phyloP scores from a whole-genome alignment of 345 rosid genomes.

The Eucalyptus pumila region DNA sequence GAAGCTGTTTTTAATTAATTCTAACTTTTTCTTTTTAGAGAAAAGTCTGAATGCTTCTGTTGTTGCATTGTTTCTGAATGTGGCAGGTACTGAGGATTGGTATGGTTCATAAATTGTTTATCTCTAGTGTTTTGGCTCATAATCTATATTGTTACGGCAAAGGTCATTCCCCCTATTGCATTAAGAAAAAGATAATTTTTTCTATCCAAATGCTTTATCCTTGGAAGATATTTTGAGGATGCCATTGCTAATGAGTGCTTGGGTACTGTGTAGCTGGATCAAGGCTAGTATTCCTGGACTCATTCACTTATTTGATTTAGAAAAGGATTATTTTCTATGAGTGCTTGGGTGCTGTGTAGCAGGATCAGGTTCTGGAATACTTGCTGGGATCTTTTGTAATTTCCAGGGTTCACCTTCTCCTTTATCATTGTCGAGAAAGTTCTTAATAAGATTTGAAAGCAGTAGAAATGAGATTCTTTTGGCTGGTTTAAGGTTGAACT shows the following conservation, averaged over 20 bases:
- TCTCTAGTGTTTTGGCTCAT: neutral
- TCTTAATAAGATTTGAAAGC: neutral
- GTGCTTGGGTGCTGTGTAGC: neutral
- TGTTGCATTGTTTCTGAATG: neutral
- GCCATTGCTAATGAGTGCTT: neutral
- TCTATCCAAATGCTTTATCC: neutral
- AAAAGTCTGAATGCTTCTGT: neutral
- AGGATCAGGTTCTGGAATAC: neutral
- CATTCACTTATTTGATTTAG: neutral
- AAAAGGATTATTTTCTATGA: neutral
- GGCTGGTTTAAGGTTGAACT: neutral
- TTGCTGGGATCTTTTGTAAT: neutral
- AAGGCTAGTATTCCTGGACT: neutral
- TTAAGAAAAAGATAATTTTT: neutral
- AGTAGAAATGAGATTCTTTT: neutral
- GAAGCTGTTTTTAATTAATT: neutral
- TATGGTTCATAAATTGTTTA: neutral
- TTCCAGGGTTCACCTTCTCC: neutral
- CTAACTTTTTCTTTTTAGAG: neutral
- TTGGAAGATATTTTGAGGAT: neutral
- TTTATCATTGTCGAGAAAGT: neutral
- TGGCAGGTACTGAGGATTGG: neutral
- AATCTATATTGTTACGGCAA: neutral
- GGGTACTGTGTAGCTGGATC: neutral
- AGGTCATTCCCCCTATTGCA: neutral